Base-by-base conservation (phyloP, 768 basidiomycete genomes). In the Cystofilobasidium macerans region DNA sequence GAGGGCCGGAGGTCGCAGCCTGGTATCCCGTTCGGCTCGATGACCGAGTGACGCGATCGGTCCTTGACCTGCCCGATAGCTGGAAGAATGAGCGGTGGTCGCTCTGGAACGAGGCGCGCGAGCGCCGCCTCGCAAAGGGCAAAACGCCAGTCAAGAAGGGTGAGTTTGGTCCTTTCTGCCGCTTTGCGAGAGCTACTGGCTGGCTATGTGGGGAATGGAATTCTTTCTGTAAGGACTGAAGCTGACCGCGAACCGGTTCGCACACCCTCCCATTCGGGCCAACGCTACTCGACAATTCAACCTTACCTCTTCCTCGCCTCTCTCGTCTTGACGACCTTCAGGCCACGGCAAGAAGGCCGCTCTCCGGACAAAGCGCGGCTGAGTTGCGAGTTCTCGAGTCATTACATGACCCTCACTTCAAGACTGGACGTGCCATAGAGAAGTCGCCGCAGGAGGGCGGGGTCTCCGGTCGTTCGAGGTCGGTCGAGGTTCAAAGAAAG, bases 121-220 rank as follows among this genome's bases (percentile, higher is more conserved):
- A 16, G 16, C 33, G 30, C 18, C 42, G 51, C 38, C 43, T 35
- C 36, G 60, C 65, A 47, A 61, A 54, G 43, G 65, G 65, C 38
- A 67, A 67, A 60, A 32, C 54, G 24, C 48, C 60, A 0, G 53
- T 59, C 0, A 54, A 35, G 59, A 67, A 67, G 58, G 65, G 65
- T 67, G 7, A 16, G 65, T 62, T 42, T 12, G 2, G 28, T 33
- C 8, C 30, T 33, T 26, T 30, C n/a, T 51, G 22, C 22, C 22
- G 2, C 13, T 43, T 33, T 6, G 22, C n/a, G n/a, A n/a, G n/a
- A n/a, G n/a, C n/a, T n/a, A 16, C 38, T 32, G 26, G 7, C 22
- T 11, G 51, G 14, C 32, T 18, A 3, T 53, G 7, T 11, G 48
- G 6, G 24, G 48, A 53, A 26, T 8, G 48, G 30, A 28, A 26